Evolutionary conservation across 441 rosid genomes (phyloP).

Genomic region (Aquilaria agallochum): DNA sequence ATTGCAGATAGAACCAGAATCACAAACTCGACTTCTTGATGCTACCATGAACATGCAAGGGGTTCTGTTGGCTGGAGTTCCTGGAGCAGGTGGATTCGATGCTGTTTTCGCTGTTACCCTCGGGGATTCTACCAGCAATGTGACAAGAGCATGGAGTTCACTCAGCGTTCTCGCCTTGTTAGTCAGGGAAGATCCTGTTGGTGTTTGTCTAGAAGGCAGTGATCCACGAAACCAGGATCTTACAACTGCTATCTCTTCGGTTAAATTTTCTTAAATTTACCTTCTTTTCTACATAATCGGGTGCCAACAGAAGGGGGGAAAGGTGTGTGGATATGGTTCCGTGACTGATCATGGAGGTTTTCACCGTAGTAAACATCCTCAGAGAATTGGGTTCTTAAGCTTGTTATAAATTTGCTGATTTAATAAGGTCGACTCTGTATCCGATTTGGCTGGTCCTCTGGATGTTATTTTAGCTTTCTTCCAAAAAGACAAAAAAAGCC

Average conservation of each 20-base stretch:
- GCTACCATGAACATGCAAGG: conserved; percentile 87
- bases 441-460: too few species aligned
- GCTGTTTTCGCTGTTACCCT: conserved; percentile 79
- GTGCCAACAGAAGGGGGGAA: not conserved
- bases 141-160: conserved; percentile 71
- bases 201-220: conserved; percentile 70
- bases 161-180: conserved; percentile 72
- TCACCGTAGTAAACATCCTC: too few species aligned
- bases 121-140: conserved; percentile 56
- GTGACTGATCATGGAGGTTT: too few species aligned
- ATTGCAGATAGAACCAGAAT: conserved; percentile 89
- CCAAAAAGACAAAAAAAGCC: too few species aligned
- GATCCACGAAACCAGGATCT: conserved; percentile 68
- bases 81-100: conserved; percentile 99
- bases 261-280: conserved; percentile 40
- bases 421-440: too few species aligned
- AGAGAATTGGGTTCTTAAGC: too few species aligned
- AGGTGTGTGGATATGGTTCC: too few species aligned
- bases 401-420: too few species aligned
- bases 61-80: conserved; percentile 88
- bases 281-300: conserved; percentile 20
- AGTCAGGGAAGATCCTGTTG: conserved; percentile 88
- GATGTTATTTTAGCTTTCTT: too few species aligned
- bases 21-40: conserved; percentile 75
- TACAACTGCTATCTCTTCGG: conserved; percentile 51